Percentiles rank a stretch among this genome's conserved stretches.
Conservation (phyloP, 768 basidiomycete genomes). For the Paxillus rubicundulus region DNA sequence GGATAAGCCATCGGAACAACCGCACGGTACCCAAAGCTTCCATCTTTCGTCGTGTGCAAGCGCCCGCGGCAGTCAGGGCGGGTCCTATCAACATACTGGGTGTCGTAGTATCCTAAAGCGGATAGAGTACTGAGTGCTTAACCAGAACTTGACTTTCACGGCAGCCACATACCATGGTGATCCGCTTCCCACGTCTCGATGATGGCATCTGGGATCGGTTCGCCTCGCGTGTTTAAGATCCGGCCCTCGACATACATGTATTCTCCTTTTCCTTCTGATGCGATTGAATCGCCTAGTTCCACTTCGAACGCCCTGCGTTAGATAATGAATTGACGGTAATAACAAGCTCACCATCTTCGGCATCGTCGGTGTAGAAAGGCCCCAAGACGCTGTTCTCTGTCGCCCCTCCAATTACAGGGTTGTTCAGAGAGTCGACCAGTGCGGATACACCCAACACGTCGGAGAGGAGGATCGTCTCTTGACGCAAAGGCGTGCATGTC, state of each 20-base stretch:
- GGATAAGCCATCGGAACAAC: constrained; percentile 68
- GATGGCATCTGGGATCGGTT: constrained; percentile 59
- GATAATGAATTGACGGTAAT: not conserved
- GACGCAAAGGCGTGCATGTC: constrained; percentile 64
- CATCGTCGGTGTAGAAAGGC: constrained; percentile 80
- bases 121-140: not conserved
- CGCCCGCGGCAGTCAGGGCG: constrained; percentile 75
- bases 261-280: constrained; percentile 84
- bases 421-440: constrained; percentile 73
- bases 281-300: constrained; percentile 67
- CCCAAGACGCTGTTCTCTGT: constrained; percentile 80
- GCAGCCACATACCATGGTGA: constrained; percentile 39
- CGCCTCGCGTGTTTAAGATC: constrained; percentile 55
- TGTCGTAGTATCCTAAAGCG: constrained; percentile 34
- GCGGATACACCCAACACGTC: constrained; percentile 77
- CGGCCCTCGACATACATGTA: constrained; percentile 80
- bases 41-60: constrained; percentile 55
- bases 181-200: constrained; percentile 90
- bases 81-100: constrained; percentile 53
- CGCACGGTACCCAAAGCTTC: constrained; percentile 67
- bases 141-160: constrained; percentile 30
- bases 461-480: constrained; percentile 85
- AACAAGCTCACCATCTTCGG: constrained; percentile 55
- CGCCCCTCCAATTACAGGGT: constrained; percentile 56
- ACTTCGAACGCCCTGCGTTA: constrained; percentile 39